A percentile compares a stretch with the other conserved stretches of the same genome.
Conservation (phyloP, 78 protist genomes). For the Monosiga brevicollis region DNA sequence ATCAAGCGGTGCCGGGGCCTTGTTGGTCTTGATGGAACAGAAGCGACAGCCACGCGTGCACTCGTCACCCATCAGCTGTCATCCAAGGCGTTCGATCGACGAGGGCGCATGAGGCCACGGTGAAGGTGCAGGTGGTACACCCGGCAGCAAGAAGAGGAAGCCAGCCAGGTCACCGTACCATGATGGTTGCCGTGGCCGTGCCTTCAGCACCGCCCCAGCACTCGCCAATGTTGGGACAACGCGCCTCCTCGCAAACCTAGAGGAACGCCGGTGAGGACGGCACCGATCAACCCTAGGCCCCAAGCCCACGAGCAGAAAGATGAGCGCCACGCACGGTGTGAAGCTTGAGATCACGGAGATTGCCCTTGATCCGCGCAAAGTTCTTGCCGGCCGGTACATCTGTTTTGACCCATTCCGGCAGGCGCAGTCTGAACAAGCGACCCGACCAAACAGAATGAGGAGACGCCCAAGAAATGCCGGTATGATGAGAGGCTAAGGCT, state of each 20-base stretch:
- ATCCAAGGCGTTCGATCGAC: neutral
- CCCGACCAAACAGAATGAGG: no score
- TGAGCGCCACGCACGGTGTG: slow-evolving; percentile 2
- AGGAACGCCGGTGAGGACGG: no score
- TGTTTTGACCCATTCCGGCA: slow-evolving; percentile 23
- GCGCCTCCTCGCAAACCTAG: slow-evolving; percentile 73
- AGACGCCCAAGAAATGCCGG: no score
- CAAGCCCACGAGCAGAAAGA: neutral
- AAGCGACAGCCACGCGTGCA: slow-evolving; percentile 89
- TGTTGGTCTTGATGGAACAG: slow-evolving; percentile 75
- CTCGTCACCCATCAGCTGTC: slow-evolving; percentile 72
- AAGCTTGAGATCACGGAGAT: neutral
- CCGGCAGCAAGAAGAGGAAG: no score
- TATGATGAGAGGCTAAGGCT: no score
- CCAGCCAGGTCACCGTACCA: slow-evolving; percentile 30
- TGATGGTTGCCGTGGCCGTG: slow-evolving; percentile 85
- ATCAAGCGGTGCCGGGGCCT: slow-evolving; percentile 73
- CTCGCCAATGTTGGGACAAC: slow-evolving; percentile 78
- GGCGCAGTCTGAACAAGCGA: slow-evolving; percentile 3
- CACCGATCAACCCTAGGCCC: no score
- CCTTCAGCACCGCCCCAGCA: slow-evolving; percentile 85
- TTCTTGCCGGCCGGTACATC: slow-evolving; percentile 6
- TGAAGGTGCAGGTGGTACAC: neutral
- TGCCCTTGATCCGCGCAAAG: neutral
- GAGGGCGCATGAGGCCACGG: neutral